phyloP scores from a whole-genome alignment of 2,329 filamentous ascomycete species.

The Bipolaris sorokiniana region DNA sequence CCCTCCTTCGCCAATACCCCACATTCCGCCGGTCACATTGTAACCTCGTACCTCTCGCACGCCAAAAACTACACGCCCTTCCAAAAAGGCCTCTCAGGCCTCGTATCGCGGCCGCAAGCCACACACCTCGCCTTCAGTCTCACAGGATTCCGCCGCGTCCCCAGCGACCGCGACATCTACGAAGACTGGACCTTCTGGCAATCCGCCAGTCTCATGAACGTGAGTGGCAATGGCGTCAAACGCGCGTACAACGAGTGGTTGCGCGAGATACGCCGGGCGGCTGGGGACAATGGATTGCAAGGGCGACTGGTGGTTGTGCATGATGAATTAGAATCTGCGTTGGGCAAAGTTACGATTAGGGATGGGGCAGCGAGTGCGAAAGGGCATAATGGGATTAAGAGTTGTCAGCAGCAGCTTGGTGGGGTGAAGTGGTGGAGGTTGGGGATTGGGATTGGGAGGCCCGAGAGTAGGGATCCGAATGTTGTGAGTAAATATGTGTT shows the following conservation, averaged over 20 bases:
- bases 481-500: slow-evolving; percentile 81
- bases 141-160: slow-evolving; percentile 29
- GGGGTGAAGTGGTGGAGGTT: slow-evolving; percentile 63
- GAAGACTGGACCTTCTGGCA: slow-evolving; percentile 70
- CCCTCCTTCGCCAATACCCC: slow-evolving; percentile 74
- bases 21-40: slow-evolving; percentile 85
- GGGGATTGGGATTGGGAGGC: slow-evolving; percentile 86
- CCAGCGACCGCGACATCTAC: slow-evolving; percentile 22
- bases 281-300: slow-evolving; percentile 25
- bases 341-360: slow-evolving; percentile 71
- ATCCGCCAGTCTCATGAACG: slow-evolving; percentile 82
- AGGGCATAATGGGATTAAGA: slow-evolving; percentile 57
- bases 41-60: slow-evolving; percentile 59
- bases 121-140: slow-evolving; percentile 53
- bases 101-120: slow-evolving; percentile 36
- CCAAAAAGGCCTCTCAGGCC: slow-evolving; percentile 37
- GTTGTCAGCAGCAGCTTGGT: slow-evolving; percentile 39
- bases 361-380: slow-evolving; percentile 60
- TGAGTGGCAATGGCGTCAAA: slow-evolving; percentile 73
- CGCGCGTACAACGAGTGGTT: slow-evolving; percentile 67
- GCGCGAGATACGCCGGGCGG: slow-evolving; percentile 12
- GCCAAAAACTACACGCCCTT: slow-evolving; percentile 42
- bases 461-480: slow-evolving; percentile 67
- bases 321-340: slow-evolving; percentile 79
- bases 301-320: slow-evolving; percentile 77